Percentiles rank a stretch among this genome's conserved stretches.
Evolutionary conservation across 1,139 yeast genomes (phyloP).

Genomic region (Sugiyamaella japonica): DNA sequence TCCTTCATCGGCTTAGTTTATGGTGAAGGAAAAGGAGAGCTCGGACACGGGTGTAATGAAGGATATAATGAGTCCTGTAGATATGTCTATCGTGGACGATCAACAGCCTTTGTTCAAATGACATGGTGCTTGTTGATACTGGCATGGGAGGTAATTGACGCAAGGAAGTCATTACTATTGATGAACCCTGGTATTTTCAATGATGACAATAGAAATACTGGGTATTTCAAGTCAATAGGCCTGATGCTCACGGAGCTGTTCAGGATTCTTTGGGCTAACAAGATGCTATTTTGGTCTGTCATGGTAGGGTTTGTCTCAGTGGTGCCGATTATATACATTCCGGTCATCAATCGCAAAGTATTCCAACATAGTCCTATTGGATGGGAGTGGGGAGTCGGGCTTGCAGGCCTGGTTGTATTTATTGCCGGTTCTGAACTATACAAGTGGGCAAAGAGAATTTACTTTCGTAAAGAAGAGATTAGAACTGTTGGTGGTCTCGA

Average conservation of each 20-base stretch:
- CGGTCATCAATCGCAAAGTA: conserved; percentile 77
- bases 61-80: conserved; percentile 51
- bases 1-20: conserved; percentile 67
- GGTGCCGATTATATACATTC: conserved; percentile 84
- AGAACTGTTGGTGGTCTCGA: not conserved
- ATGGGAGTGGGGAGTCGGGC: conserved; percentile 81
- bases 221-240: conserved; percentile 53
- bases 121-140: conserved; percentile 87
- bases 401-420: conserved; percentile 63
- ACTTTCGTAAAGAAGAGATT: conserved; percentile 35
- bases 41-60: conserved; percentile 67
- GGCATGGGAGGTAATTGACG: conserved; percentile 90
- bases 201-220: not conserved
- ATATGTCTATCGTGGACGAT: conserved; percentile 74
- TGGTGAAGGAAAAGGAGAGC: conserved; percentile 51
- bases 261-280: conserved; percentile 67
- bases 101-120: conserved; percentile 80
- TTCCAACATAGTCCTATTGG: conserved; percentile 73
- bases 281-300: conserved; percentile 82
- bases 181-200: conserved; percentile 63
- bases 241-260: conserved; percentile 57
- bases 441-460: conserved; percentile 66
- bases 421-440: conserved; percentile 62
- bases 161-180: conserved; percentile 68
- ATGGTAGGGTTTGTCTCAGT: conserved; percentile 68